Evolutionary conservation across 1,284 basidiomycete species (phyloP).

Genomic region (Austroboletus niveus): DNA sequence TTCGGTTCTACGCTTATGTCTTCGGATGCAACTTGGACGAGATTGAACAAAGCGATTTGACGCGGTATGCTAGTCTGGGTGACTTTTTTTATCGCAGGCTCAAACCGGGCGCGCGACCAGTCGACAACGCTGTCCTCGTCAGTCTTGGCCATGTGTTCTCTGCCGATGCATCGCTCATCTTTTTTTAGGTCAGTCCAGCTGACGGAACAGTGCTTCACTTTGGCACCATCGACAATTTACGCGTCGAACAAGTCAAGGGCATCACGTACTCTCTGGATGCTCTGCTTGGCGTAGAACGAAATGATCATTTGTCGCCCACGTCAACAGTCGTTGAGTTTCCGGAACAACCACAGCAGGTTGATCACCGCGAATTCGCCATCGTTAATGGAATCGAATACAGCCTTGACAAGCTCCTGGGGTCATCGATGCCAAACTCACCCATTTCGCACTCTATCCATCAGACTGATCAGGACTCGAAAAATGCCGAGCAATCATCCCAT

Average conservation of each 20-base stretch:
- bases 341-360: constrained; percentile 52
- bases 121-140: constrained; percentile 78
- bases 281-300: constrained; percentile 73
- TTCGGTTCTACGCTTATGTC: constrained; percentile 79
- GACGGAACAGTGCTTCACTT: constrained; percentile 94
- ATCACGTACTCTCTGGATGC: constrained; percentile 96
- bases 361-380: constrained; percentile 90
- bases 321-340: constrained; percentile 42
- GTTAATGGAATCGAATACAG: constrained; percentile 98
- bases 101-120: constrained; percentile 79
- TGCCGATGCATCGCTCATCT: background rate
- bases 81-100: constrained; percentile 95
- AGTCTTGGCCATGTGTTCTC: constrained; percentile 21
- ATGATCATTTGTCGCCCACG: constrained; percentile 41
- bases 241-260: constrained; percentile 97
- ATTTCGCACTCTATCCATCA: constrained; percentile 20
- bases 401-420: constrained; percentile 78
- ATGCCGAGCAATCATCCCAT: constrained; percentile 37
- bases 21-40: constrained; percentile 97
- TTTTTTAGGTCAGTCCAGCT: constrained; percentile 79
- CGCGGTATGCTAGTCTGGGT: constrained; percentile 78
- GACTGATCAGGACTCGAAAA: constrained; percentile 28
- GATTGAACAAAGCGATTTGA: constrained; percentile 78
- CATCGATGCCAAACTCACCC: constrained; percentile 30
- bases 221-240: constrained; percentile 78